Conservation (phyloP, 2,329 filamentous ascomycete genomes). For the Leptographium radiaticola region DNA sequence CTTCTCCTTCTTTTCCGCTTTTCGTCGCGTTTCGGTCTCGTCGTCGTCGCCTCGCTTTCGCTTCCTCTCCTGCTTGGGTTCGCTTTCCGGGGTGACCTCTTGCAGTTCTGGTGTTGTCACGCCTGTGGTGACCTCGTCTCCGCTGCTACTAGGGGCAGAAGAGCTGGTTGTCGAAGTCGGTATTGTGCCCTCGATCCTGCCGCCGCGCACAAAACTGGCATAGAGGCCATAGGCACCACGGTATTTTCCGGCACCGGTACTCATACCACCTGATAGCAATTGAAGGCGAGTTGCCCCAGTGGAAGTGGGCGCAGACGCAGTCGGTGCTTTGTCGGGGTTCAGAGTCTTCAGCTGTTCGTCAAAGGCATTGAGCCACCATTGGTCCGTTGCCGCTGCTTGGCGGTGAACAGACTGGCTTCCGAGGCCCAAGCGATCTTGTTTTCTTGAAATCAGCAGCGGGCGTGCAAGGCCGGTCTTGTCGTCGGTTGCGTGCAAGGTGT, state of each 20-base stretch:
- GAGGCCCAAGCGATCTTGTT: constrained; percentile 67
- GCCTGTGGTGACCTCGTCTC: constrained; percentile 7
- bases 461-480: constrained; percentile 66
- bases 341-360: constrained; percentile 79
- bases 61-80: neutral
- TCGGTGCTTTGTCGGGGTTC: constrained; percentile 40
- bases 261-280: constrained; percentile 27
- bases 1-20: constrained; percentile 19
- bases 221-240: constrained; percentile 57
- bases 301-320: constrained; percentile 41
- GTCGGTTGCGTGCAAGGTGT: constrained; percentile 67
- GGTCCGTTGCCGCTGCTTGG: constrained; percentile 54
- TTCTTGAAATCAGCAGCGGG: constrained; percentile 71
- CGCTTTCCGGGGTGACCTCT: neutral
- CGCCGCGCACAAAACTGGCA: constrained; percentile 72
- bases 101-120: constrained; percentile 19
- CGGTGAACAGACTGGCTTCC: constrained; percentile 59
- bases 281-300: constrained; percentile 35
- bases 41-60: neutral
- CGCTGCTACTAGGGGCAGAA: neutral
- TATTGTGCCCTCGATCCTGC: constrained; percentile 61
- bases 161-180: constrained; percentile 12
- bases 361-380: constrained; percentile 96
- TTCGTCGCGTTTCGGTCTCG: constrained; percentile 10
- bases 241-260: constrained; percentile 34